These are phyloP conservation scores for Volvox reticuliferus DNA, from an alignment of 139 green algal genomes.

Conservation along the genomic window DNA sequence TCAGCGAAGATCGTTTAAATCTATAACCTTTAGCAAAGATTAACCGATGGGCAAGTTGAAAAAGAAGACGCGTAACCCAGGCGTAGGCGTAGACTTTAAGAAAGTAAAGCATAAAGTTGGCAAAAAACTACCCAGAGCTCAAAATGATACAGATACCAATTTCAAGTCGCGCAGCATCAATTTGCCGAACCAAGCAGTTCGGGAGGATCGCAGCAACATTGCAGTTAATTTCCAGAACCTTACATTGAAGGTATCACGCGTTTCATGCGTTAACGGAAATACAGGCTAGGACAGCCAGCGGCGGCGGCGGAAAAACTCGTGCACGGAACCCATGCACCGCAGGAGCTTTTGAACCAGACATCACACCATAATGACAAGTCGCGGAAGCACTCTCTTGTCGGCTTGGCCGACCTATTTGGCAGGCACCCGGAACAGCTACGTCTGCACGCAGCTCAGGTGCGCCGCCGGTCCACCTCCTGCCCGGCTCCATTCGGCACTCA, in stretches of 20 bases:
- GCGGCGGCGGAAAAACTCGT: background rate
- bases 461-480: background rate
- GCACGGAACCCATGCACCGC: background rate
- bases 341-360: constrained; percentile 87
- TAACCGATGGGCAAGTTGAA: constrained; percentile 5
- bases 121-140: constrained; percentile 83
- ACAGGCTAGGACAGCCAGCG: background rate
- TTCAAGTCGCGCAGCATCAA: constrained; percentile 78
- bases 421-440: constrained; percentile 72
- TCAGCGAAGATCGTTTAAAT: background rate
- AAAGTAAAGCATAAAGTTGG: constrained; percentile 89
- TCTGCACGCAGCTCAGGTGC: constrained; percentile 34
- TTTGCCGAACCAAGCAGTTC: constrained; percentile 75
- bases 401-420: constrained; percentile 78
- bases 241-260: constrained; percentile 76
- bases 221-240: constrained; percentile 84
- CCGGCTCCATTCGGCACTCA: background rate
- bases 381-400: constrained; percentile 73
- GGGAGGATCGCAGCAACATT: constrained; percentile 72
- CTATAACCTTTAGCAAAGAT: background rate
- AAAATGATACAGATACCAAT: constrained; percentile 87
- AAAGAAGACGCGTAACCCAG: constrained; percentile 72
- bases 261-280: background rate
- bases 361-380: constrained; percentile 85
- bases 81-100: constrained; percentile 91